Percentiles rank a stretch among this genome's conserved stretches.
Conservation (phyloP, 2,329 filamentous ascomycete genomes). For the Periconia sp. region DNA sequence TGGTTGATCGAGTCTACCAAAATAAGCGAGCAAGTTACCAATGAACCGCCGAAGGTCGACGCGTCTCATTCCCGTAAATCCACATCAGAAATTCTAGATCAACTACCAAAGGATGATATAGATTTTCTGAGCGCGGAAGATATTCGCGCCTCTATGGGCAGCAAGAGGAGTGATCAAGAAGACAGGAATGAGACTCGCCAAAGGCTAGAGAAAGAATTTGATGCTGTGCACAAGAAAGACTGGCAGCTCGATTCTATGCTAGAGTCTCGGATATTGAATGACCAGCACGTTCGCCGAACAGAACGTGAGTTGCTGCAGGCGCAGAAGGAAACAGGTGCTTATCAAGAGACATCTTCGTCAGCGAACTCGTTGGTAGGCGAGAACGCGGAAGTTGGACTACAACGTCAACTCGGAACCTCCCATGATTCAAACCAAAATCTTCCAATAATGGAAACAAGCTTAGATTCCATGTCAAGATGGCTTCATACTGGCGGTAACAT, state of each 20-base stretch:
- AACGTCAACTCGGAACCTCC: neutral
- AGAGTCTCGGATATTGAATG: constrained; percentile 33
- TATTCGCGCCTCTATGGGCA: constrained; percentile 52
- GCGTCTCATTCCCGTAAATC: constrained; percentile 11
- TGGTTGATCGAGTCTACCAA: constrained; percentile 1
- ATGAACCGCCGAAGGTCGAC: neutral
- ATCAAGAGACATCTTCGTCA: neutral
- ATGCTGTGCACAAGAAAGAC: constrained; percentile 14
- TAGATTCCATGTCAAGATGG: constrained; percentile 38
- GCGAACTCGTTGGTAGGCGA: neutral
- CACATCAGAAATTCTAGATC: constrained; percentile 35
- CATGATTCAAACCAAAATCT: constrained; percentile 2
- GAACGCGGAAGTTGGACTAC: neutral
- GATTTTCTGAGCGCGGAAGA: constrained; percentile 50
- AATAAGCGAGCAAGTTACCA: neutral
- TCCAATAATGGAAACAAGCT: constrained; percentile 25
- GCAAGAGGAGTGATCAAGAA: constrained; percentile 18
- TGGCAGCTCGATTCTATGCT: constrained; percentile 25
- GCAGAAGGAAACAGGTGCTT: constrained; percentile 6
- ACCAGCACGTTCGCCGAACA: constrained; percentile 34
- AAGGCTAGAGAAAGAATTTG: constrained; percentile 37
- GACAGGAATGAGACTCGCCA: constrained; percentile 23
- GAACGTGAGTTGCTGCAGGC: constrained; percentile 24
- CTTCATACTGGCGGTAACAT: constrained; percentile 30
- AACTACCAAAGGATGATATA: constrained; percentile 46